Base-by-base conservation (phyloP, 441 rosid genomes). In the Gossypium lobatum region DNA sequence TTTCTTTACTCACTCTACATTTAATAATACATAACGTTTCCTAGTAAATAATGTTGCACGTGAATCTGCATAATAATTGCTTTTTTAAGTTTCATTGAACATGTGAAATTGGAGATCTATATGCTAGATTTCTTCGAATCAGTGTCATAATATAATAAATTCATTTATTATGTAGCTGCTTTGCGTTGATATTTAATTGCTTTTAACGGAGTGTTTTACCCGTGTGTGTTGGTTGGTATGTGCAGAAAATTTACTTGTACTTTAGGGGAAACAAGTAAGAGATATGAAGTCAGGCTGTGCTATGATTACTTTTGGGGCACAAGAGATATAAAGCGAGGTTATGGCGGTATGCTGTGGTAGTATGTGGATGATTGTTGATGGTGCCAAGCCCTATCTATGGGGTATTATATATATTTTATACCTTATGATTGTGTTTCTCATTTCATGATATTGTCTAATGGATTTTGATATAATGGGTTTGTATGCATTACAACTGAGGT, bases 161-260 rank as follows among this genome's bases (percentile, higher is more conserved):
- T 31, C 2, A 46, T 21, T 66, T 31, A 20, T 34, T 16, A 17
- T 52, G 57, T 52, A 52, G 17, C 57, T 6, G 57, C 57, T 52
- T 1, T 50, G 18, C 1, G 11, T 18, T 6, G 23, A 18, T 54
- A 3, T 46, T 25, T 59, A 6, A 14, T 25, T 46, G 7, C n/a
- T n/a, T 57, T 70, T 18, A 20, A 55, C 50, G 39, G 18, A 53
- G 34, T 53, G 37, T 31, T 21, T 16, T 59, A 11, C 8, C 53
- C 25, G 45, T 52, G 37, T 28, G 34, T 2, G n/a, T 16, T 7
- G 34, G 34, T 73, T 57, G 75, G 71, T 37, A 2, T 76, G 39
- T 85, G 93, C 93, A 94, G 97, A 92, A 94, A 92, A 79, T 82
- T 50, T 93, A 93, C 76, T 70, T 90, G 85, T 91, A 80, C 79